These are phyloP conservation scores for Fonsecaea nubica DNA, from an alignment of 2,329 filamentous ascomycete species.

Conservation along the genomic window DNA sequence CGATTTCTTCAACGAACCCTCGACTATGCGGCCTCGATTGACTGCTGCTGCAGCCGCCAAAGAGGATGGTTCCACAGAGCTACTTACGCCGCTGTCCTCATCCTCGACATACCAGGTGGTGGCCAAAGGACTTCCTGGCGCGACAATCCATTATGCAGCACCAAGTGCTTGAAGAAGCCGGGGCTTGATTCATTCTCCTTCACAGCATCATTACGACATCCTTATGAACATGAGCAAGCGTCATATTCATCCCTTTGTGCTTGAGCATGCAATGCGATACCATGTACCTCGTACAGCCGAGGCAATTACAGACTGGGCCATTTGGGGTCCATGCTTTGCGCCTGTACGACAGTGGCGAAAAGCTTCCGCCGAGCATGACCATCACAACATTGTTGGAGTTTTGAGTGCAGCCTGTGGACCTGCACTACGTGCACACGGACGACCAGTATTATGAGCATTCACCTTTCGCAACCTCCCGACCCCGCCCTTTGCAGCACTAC, in stretches of 20 bases:
- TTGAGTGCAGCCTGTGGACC: not conserved
- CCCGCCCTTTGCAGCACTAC: not conserved
- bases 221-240: not conserved
- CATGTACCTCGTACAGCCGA: not conserved
- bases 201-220: not conserved
- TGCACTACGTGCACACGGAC: not conserved
- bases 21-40: slow-evolving; percentile 33
- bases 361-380: not conserved
- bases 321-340: not conserved
- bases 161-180: slow-evolving; percentile 28
- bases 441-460: not conserved
- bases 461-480: not conserved
- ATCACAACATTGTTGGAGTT: not conserved
- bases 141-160: slow-evolving; percentile 35
- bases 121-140: slow-evolving; percentile 22
- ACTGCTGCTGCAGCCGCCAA: slow-evolving; percentile 30
- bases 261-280: not conserved
- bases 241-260: not conserved
- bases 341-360: not conserved
- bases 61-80: slow-evolving; percentile 15
- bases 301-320: not conserved
- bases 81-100: slow-evolving; percentile 5
- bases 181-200: not conserved
- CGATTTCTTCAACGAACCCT: slow-evolving; percentile 38
- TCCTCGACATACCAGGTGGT: slow-evolving; percentile 27